Conservation (phyloP, 495 filamentous ascomycete species). For the Extremus antarcticus region DNA sequence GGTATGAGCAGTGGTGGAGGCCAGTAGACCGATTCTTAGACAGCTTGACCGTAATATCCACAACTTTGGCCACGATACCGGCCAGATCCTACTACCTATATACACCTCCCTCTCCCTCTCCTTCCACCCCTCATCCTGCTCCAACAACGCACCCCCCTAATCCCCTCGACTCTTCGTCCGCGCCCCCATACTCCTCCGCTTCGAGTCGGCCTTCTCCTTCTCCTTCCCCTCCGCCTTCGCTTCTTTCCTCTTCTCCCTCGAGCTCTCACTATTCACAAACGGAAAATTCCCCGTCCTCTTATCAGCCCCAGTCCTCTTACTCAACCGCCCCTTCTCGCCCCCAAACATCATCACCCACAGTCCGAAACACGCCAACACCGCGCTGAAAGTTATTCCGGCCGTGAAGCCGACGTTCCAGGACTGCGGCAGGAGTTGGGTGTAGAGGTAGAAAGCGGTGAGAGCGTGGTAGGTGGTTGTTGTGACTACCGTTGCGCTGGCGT, state of each 20-base stretch:
- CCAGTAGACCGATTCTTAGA: not conserved
- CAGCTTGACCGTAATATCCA: not conserved
- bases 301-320: conserved; percentile 62
- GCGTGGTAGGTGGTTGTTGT: conserved; percentile 58
- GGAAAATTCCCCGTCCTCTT: conserved; percentile 72
- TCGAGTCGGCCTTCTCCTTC: conserved; percentile 4
- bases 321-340: conserved; percentile 50
- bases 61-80: not conserved
- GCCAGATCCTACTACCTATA: not conserved
- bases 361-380: conserved; percentile 48
- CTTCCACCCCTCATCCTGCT: not conserved
- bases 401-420: conserved; percentile 34
- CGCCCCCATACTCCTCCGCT: conserved; percentile 8
- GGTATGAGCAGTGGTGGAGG: conserved; percentile 9
- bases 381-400: conserved; percentile 42
- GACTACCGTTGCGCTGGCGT: conserved; percentile 55
- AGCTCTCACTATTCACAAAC: conserved; percentile 52
- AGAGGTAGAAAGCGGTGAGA: conserved; percentile 53
- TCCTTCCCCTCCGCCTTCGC: not conserved
- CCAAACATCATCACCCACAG: conserved; percentile 70
- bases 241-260: conserved; percentile 12
- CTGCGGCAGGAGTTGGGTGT: conserved; percentile 31
- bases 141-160: not conserved
- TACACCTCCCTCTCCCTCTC: not conserved
- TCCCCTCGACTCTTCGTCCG: not conserved